Base-by-base conservation (phyloP, 495 filamentous ascomycete species). In the Aspergillus affinis region DNA sequence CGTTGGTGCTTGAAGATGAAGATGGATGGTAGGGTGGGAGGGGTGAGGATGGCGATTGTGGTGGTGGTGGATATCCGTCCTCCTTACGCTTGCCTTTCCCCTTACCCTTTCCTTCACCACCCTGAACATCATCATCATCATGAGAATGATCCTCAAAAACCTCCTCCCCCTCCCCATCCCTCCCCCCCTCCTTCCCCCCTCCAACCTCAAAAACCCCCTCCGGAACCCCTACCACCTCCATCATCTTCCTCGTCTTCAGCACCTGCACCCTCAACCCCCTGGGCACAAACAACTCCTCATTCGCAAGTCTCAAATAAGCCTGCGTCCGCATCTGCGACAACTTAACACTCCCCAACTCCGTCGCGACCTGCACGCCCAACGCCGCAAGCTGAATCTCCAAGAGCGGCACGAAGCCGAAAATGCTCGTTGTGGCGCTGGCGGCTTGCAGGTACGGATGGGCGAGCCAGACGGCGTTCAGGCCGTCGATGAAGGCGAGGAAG, bases 381-480 rank as follows among this genome's bases (percentile, higher is more conserved):
- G 59, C 48, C 4, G 60, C 58, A 2, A 69, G 54, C 54, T 71
- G 69, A 0, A 61, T 26, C 10, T 57, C 61, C 1, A 60, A 29
- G 17, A 54, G 18, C 6, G 69, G 69, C 3, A 63, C 54, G 7
- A 71, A 57, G 9, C 62, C 47, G n/a, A 61, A 41, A 13, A 71
- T 26, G 12, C 50, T 51, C 4, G 57, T 60, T 4, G 59, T 50
- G 0, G 20, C 30, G 17, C 58, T 58, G 1, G 59, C 53, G 7
- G 59, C 60, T 55, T 67, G 64, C 2, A 71, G 48, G 6, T 63
- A 63, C 9, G 69, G 69, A 23, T 67, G 57, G 13, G 66, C 69
- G 15, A 71, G 57, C 60, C 64, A 69, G 20, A 67, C 60, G 51
- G 63, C 62, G 32, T 70, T 70, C 18, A 70, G 59, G 27, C 32